Evolutionary conservation across 2,329 filamentous ascomycete species (phyloP).

Genomic region (Alternaria gaisen): DNA sequence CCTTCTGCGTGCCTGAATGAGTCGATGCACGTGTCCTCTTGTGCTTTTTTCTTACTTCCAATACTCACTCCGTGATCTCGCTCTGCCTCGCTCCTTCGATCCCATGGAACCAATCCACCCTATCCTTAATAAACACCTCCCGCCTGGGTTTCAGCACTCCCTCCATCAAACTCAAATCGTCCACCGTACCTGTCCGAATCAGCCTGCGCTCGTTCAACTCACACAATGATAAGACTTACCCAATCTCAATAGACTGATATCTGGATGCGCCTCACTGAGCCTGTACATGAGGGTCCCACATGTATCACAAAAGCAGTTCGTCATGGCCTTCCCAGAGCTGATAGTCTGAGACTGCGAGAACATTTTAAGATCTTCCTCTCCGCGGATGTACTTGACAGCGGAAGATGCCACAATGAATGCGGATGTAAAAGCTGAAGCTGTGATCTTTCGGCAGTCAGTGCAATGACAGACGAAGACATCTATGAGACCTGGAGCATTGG

Average conservation of each 20-base stretch:
- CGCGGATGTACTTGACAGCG: background rate
- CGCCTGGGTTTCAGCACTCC: background rate
- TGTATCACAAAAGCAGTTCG: conserved; percentile 67
- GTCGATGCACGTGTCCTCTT: background rate
- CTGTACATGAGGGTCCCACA: conserved; percentile 72
- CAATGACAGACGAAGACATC: conserved; percentile 68
- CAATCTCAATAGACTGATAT: background rate
- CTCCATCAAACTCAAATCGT: background rate
- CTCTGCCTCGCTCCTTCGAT: background rate
- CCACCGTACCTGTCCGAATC: background rate
- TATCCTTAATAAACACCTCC: background rate
- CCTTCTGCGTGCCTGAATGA: background rate
- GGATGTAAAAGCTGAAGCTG: conserved; percentile 11
- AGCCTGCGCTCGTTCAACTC: background rate
- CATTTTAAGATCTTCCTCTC: background rate
- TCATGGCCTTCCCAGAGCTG: conserved; percentile 58
- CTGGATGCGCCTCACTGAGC: background rate
- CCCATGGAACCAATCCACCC: background rate
- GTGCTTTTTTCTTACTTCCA: background rate
- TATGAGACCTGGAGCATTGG: conserved; percentile 51
- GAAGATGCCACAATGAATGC: background rate
- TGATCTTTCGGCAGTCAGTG: conserved; percentile 60
- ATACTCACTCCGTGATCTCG: background rate
- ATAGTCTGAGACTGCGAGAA: conserved; percentile 51
- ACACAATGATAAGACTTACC: background rate